Conservation (phyloP, 257 asterid species). For the Prunella vulgaris region DNA sequence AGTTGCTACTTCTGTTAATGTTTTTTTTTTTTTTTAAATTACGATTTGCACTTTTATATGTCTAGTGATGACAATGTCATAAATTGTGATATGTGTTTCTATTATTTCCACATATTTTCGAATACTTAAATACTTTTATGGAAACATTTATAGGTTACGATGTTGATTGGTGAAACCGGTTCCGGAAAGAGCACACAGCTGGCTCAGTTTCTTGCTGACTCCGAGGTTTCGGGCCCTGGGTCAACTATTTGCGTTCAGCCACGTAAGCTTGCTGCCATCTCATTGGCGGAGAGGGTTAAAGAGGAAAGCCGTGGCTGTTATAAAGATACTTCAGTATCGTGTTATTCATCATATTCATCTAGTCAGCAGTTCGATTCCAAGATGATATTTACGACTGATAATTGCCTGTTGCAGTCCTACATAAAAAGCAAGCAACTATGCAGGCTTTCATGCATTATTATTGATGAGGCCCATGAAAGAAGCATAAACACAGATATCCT, state of each 20-base stretch:
- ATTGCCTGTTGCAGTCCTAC: conserved; percentile 81
- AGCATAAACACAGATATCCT: conserved; percentile 93
- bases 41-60: not conserved
- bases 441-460: conserved; percentile 66
- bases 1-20: not conserved
- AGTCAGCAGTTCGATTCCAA: conserved; percentile 44
- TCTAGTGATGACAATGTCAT: not conserved
- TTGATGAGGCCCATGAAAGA: conserved; percentile 99
- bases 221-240: conserved; percentile 49
- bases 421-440: conserved; percentile 63
- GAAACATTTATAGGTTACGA: conserved; percentile 48
- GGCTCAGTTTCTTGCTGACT: conserved; percentile 90
- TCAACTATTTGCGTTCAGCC: conserved; percentile 90
- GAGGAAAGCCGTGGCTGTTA: conserved; percentile 73
- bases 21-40: not conserved
- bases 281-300: conserved; percentile 75
- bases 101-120: not conserved
- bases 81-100: not conserved
- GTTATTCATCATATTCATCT: conserved; percentile 61
- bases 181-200: conserved; percentile 96
- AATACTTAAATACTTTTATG: conserved; percentile 1
- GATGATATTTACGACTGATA: conserved; percentile 75
- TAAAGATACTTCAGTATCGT: conserved; percentile 39
- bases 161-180: conserved; percentile 91
- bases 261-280: conserved; percentile 84